phyloP scores from a whole-genome alignment of 2,329 filamentous ascomycete genomes.

The Cladosporium sp. region DNA sequence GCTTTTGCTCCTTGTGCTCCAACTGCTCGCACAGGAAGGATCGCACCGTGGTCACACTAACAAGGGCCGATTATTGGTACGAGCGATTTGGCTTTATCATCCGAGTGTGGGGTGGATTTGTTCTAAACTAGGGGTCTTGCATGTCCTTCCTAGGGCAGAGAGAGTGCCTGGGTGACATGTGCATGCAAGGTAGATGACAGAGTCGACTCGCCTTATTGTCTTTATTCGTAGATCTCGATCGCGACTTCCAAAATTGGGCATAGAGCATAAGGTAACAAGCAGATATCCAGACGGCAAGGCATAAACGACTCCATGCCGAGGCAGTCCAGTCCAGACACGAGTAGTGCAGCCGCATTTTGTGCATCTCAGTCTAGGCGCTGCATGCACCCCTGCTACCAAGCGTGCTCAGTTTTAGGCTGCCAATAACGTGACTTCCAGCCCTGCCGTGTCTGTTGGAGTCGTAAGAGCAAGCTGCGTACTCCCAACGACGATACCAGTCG shows the following conservation, averaged over 20 bases:
- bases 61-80: conserved; percentile 4
- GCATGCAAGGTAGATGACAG: background rate
- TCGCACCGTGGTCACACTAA: background rate
- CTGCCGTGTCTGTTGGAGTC: background rate
- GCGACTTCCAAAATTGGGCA: too few relatives aligned
- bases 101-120: background rate
- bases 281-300: background rate
- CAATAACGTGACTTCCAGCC: background rate
- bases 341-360: background rate
- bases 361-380: background rate
- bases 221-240: too few relatives aligned
- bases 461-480: background rate
- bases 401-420: background rate
- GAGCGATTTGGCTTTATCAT: background rate
- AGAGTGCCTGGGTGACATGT: too few relatives aligned
- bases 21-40: background rate
- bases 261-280: too few relatives aligned
- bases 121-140: background rate
- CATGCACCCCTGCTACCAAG: too few relatives aligned
- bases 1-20: background rate
- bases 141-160: background rate
- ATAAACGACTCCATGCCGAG: background rate
- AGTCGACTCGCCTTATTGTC: too few relatives aligned
- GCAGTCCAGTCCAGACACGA: background rate
- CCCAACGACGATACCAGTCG: background rate